phyloP scores from a whole-genome alignment of 1,139 yeast genomes.

The Nadsonia starkeyi-henricii region DNA sequence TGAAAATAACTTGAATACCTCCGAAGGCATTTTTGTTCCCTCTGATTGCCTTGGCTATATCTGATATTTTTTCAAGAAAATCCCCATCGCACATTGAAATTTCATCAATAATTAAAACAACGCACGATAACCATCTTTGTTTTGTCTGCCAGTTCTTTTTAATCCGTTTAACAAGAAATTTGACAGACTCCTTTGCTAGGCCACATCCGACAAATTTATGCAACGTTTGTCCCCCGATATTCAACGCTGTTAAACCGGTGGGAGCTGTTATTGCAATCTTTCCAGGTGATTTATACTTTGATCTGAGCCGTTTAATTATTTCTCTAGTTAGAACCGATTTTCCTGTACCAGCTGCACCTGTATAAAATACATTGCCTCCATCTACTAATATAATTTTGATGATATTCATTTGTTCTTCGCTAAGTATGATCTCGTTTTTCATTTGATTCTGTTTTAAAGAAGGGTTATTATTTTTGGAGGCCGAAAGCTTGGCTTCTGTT shows the following conservation, averaged over 20 bases:
- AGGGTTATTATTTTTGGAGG: no score
- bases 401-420: slow-evolving; percentile 2
- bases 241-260: slow-evolving; percentile 83
- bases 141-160: slow-evolving; percentile 28
- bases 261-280: slow-evolving; percentile 77
- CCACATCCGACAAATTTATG: slow-evolving; percentile 74
- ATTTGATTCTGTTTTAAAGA: background rate
- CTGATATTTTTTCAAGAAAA: slow-evolving; percentile 49
- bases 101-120: slow-evolving; percentile 64
- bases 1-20: slow-evolving; percentile 62
- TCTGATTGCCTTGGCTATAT: slow-evolving; percentile 38
- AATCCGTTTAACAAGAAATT: slow-evolving; percentile 30
- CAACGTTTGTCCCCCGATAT: slow-evolving; percentile 71
- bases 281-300: slow-evolving; percentile 27
- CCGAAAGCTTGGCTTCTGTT: no score
- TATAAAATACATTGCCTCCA: slow-evolving; percentile 39
- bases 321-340: slow-evolving; percentile 61
- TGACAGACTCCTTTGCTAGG: slow-evolving; percentile 40
- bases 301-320: slow-evolving; percentile 35
- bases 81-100: slow-evolving; percentile 68
- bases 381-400: slow-evolving; percentile 13
- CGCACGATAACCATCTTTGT: slow-evolving; percentile 46
- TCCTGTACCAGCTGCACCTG: slow-evolving; percentile 97
- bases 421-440: background rate
- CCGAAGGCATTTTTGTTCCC: slow-evolving; percentile 36